These are phyloP conservation scores for Candida broadrunensis DNA, from an alignment of 805 yeast genomes.

Conservation along the genomic window DNA sequence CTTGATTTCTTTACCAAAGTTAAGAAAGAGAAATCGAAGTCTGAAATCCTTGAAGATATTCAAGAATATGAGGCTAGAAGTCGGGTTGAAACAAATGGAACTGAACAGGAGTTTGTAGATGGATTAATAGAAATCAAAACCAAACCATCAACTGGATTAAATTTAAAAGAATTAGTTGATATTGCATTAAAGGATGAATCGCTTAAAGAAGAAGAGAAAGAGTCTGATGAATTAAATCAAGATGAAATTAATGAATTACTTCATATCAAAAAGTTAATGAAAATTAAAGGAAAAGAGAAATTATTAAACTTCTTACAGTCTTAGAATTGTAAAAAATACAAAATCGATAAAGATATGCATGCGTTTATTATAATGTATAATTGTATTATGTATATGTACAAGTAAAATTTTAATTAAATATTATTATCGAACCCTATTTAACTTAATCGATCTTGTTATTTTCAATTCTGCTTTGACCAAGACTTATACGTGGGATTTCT, in stretches of 20 bases:
- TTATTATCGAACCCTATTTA: too few species aligned
- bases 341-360: not conserved
- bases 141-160: conserved; percentile 28
- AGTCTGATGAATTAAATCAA: conserved; percentile 5
- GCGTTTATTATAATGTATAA: not conserved
- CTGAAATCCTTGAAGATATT: conserved; percentile 19
- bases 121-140: conserved; percentile 28
- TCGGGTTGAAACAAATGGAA: conserved; percentile 13
- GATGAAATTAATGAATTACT: conserved; percentile 50
- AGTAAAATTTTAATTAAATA: not conserved
- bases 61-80: conserved; percentile 20
- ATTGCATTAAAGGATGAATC: conserved; percentile 28
- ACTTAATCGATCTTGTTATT: too few species aligned
- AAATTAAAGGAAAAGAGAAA: conserved; percentile 66
- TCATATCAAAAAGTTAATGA: conserved; percentile 58
- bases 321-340: conserved; percentile 3
- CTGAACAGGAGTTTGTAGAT: conserved; percentile 18
- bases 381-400: conserved; percentile 6
- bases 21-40: conserved; percentile 12
- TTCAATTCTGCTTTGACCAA: too few species aligned
- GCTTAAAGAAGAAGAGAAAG: conserved; percentile 6
- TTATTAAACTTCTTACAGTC: conserved; percentile 55
- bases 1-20: conserved; percentile 65
- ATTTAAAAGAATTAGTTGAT: conserved; percentile 47
- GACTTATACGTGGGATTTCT: conserved; percentile 48